Percentiles rank a stretch among this genome's conserved stretches.
phyloP scores from a whole-genome alignment of 495 filamentous ascomycete species.

The Hyaloscypha hepaticicola region DNA sequence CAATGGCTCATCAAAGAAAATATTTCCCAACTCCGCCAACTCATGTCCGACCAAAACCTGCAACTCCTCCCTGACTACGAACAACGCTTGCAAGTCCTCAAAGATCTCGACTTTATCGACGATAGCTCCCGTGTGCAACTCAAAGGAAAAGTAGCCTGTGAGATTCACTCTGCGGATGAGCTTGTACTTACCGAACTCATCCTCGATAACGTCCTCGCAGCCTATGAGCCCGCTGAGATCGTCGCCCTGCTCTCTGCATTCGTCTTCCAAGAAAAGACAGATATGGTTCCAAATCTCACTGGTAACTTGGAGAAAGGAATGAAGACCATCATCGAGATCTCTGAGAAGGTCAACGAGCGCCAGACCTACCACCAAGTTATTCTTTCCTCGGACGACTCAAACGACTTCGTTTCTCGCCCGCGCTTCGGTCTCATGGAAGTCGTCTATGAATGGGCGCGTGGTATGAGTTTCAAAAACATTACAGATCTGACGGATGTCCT shows the following conservation, averaged over 20 bases:
- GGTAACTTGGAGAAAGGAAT: constrained; percentile 79
- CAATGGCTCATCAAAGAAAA: constrained; percentile 93
- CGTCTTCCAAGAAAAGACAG: constrained; percentile 98
- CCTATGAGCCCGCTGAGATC: constrained; percentile 95
- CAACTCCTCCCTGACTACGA: constrained; percentile 98
- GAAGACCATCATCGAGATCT: constrained; percentile 81
- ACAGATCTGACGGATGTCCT: constrained; percentile 95
- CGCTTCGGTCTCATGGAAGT: constrained; percentile 95
- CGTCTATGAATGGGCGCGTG: constrained; percentile 96
- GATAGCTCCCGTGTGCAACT: constrained; percentile 78
- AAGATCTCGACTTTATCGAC: constrained; percentile 89
- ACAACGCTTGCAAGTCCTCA: constrained; percentile 87
- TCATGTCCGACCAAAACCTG: constrained; percentile 95
- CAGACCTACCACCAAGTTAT: constrained; percentile 90
- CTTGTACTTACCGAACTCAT: constrained; percentile 96
- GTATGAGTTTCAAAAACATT: constrained; percentile 98
- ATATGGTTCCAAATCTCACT: constrained; percentile 78
- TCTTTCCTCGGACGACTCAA: constrained; percentile 80
- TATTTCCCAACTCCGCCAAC: constrained; percentile 76
- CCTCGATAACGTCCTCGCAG: constrained; percentile 91
- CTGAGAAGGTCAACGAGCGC: constrained; percentile 84
- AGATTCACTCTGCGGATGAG: constrained; percentile 96
- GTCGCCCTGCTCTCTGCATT: constrained; percentile 91
- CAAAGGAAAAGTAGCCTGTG: constrained; percentile 97
- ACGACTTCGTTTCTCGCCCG: constrained; percentile 84